These are phyloP conservation scores for Ogataea allantospora DNA, from an alignment of 805 yeast genomes.

Conservation along the genomic window DNA sequence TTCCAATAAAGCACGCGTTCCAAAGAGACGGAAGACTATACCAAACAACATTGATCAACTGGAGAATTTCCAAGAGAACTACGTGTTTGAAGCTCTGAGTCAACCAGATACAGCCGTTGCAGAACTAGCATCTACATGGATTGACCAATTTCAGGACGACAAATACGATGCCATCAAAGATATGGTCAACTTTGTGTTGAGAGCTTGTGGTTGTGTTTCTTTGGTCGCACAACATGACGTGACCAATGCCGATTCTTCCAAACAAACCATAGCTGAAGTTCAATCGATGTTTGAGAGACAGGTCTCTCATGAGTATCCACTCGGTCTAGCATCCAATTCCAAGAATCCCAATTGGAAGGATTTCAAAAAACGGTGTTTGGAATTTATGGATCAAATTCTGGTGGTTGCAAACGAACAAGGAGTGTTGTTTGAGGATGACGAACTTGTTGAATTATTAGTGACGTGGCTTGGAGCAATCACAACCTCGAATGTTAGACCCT, in stretches of 20 bases:
- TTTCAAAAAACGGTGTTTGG: constrained; percentile 53
- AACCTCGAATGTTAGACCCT: constrained; percentile 64
- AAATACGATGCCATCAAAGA: constrained; percentile 53
- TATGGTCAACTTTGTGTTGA: constrained; percentile 64
- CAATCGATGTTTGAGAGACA: constrained; percentile 62
- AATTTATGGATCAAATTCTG: constrained; percentile 55
- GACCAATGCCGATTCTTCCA: constrained; percentile 48
- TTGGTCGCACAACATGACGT: constrained; percentile 76
- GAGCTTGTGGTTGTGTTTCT: constrained; percentile 69
- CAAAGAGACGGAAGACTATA: constrained; percentile 28
- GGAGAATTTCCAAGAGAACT: constrained; percentile 46
- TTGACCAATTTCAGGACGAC: constrained; percentile 47
- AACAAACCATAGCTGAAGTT: constrained; percentile 71
- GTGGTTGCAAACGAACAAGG: constrained; percentile 61
- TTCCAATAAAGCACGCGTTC: constrained; percentile 20
- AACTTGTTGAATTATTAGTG: constrained; percentile 52
- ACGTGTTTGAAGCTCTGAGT: constrained; percentile 49
- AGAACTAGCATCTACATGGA: constrained; percentile 57
- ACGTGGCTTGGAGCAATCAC: constrained; percentile 79
- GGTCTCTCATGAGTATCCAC: constrained; percentile 66
- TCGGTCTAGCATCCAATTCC: constrained; percentile 36
- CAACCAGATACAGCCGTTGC: constrained; percentile 47
- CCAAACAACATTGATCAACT: constrained; percentile 36
- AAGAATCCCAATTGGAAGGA: constrained; percentile 47
- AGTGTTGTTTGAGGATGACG: constrained; percentile 44